Percentiles rank a stretch among this genome's conserved stretches.
Conservation (phyloP, 768 basidiomycete species). For the Heimioporus sp. region DNA sequence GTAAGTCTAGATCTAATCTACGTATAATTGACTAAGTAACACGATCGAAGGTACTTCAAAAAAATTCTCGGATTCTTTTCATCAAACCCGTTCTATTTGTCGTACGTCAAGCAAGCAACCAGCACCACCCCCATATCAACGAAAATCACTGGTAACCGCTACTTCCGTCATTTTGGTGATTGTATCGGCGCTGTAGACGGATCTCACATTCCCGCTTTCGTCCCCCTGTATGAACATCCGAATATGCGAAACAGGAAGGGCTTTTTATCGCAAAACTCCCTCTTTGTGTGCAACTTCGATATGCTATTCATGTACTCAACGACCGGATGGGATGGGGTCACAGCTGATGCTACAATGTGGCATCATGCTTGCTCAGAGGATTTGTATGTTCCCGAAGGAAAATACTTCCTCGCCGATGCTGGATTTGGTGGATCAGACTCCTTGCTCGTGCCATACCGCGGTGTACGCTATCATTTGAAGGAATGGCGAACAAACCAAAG, state of each 20-base stretch:
- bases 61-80: constrained; percentile 3
- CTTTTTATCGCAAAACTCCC: no score
- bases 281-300: no score
- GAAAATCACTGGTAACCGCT: background rate
- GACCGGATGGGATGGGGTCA: no score
- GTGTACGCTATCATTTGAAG: no score
- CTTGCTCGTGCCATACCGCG: constrained; percentile 7
- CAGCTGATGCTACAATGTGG: no score
- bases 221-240: background rate
- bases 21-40: no score
- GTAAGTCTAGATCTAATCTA: background rate
- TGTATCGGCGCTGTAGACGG: constrained; percentile 3
- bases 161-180: constrained; percentile 1
- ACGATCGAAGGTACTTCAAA: constrained; percentile 8
- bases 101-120: background rate
- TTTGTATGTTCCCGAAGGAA: no score
- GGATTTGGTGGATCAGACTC: constrained; percentile 7
- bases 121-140: background rate
- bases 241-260: no score
- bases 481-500: background rate
- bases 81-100: background rate
- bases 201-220: background rate
- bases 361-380: no score
- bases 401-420: no score
- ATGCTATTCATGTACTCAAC: no score